These are phyloP conservation scores for Arthrobotrys megalospora DNA, from an alignment of 2,329 filamentous ascomycete species.

Conservation along the genomic window DNA sequence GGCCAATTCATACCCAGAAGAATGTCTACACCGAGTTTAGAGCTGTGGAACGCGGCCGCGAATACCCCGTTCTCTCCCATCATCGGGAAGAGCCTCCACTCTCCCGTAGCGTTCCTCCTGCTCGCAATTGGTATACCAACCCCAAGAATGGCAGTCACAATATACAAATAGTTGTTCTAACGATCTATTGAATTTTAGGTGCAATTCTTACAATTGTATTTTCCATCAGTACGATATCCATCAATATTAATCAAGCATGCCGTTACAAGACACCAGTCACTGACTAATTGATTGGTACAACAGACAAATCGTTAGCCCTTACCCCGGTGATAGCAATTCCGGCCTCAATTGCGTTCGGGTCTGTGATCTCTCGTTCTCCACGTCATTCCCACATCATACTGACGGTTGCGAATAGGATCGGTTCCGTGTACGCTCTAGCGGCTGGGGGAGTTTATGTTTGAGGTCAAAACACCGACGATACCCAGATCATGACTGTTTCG, in stretches of 20 bases:
- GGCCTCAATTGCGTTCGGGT: constrained; percentile 91
- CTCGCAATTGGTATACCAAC: constrained; percentile 74
- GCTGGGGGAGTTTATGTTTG: constrained; percentile 98
- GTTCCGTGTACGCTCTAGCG: constrained; percentile 98
- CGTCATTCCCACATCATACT: constrained; percentile 14
- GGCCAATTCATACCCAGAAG: constrained; percentile 19
- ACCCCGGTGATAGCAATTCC: constrained; percentile 85
- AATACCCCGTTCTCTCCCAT: constrained; percentile 85
- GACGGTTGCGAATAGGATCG: constrained; percentile 76
- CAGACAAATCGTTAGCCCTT: constrained; percentile 64
- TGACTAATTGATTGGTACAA: constrained; percentile 13
- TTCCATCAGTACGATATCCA: constrained; percentile 78
- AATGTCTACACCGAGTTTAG: constrained; percentile 73
- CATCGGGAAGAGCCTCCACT: constrained; percentile 81
- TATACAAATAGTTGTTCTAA: constrained; percentile 61
- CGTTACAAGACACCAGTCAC: constrained; percentile 41
- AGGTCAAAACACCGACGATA: constrained; percentile 59
- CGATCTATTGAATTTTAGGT: constrained; percentile 67
- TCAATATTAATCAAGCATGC: constrained; percentile 52
- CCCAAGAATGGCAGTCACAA: constrained; percentile 19
- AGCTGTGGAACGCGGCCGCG: constrained; percentile 94
- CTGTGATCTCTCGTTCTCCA: constrained; percentile 68
- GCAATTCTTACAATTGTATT: constrained; percentile 83
- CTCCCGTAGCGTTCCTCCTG: constrained; percentile 80
- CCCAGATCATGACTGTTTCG: constrained; percentile 20